Base-by-base conservation (phyloP, 164 flowering plant genomes). In the Tinospora cordifolia region DNA sequence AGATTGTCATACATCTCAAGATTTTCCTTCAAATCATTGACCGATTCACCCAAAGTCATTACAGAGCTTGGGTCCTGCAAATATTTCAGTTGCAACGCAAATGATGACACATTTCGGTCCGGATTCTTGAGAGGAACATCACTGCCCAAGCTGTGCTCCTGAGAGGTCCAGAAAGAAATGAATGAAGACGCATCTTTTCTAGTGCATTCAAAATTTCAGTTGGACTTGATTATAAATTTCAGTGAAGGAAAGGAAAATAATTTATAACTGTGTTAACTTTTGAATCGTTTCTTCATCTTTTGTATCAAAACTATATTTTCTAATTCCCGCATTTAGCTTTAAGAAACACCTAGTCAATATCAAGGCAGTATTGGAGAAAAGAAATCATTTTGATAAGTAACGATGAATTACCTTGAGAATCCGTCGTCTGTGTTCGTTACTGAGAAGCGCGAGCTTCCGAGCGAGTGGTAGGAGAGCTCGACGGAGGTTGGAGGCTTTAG, bases 91-190 rank as follows among this genome's bases (percentile, higher is more conserved):
- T 90, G 95, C 86, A 79, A 79, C 12, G 91, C 88, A 79, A 92
- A 92, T 44, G 94, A 85, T 6, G 99, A 92, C 38, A 89, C 97
- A 57, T 57, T 79, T 78, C 97, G 83, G 70, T 88, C 85, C 2
- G 81, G 81, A 72, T 86, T 82, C 87, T 88, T 92, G 81, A 92
- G 73, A 38, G 96, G 83, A 72, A 92, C 93, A 80, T 94, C 98
- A 75, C 89, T 92, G 54, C 98, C 97, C 83, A 92, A 79, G 62
- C 81, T 72, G 40, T 90, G 90, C 47, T 90, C 92, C 99, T 93
- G 78, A 38, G 74, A 67, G 62, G 59, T 66, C 12, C 65, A 51
- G 13, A 65, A 77, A 25, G 38, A 65, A 70, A 36, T 38, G 62
- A 44, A 44, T 34, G 51, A 57, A 70, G 68, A 38, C 8, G 24